Evolutionary conservation across 768 basidiomycete species (phyloP).

Genomic region (Termitomyces heimii): DNA sequence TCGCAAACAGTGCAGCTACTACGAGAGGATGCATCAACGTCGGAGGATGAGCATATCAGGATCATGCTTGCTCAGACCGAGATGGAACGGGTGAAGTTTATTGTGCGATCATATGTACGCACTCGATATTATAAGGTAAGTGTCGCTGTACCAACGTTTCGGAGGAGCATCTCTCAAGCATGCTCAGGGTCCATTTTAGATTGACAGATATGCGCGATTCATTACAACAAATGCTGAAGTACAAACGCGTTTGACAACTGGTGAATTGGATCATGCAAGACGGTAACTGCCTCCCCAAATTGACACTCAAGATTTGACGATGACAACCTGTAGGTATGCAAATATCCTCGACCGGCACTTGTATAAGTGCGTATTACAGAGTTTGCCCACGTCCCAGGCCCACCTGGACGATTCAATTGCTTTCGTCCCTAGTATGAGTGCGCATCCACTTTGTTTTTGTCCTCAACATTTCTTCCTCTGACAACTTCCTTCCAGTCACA

Average conservation of each 20-base stretch:
- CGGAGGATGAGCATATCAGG: conserved; percentile 90
- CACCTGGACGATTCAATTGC: conserved; percentile 69
- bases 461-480: neutral
- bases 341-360: conserved; percentile 75
- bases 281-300: conserved; percentile 36
- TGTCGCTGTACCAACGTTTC: conserved; percentile 2
- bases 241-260: conserved; percentile 75
- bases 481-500: conserved; percentile 43
- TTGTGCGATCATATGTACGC: conserved; percentile 84
- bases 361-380: conserved; percentile 72
- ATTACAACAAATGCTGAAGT: conserved; percentile 66
- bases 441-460: conserved; percentile 18
- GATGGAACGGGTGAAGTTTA: conserved; percentile 90
- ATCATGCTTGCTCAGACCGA: conserved; percentile 94
- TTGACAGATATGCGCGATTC: conserved; percentile 82
- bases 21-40: conserved; percentile 74
- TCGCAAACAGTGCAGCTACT: conserved; percentile 73
- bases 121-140: conserved; percentile 81
- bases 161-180: conserved; percentile 11
- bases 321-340: conserved; percentile 50
- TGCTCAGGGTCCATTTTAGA: conserved; percentile 39
- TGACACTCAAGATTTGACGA: neutral
- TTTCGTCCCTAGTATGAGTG: conserved; percentile 74
- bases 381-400: conserved; percentile 71
- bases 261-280: conserved; percentile 77